Base-by-base conservation (phyloP, 495 filamentous ascomycete species). In the Penicillium fimorum region DNA sequence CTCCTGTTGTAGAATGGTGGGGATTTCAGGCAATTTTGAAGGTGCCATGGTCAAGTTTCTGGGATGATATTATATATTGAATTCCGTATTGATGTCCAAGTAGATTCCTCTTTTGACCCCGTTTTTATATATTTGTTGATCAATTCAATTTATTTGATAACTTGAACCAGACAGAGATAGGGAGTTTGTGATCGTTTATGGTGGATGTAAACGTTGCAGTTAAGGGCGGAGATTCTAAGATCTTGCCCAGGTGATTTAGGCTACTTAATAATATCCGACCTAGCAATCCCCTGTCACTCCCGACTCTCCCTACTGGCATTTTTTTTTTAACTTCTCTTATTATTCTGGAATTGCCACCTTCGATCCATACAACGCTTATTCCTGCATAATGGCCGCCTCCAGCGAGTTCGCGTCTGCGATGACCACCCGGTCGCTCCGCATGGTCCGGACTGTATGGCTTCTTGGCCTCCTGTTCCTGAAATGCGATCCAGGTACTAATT, bases 381-480 rank as follows among this genome's bases (percentile, higher is more conserved):
- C 33, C 17, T 38, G 9, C 35, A 17, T 4, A 38, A 79, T 77
- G 73, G 71, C 74, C 53, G 60, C 69, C 58, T 61, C 68, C 44
- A 68, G 63, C 64, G 69, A 70, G 35, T 74, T 76, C 68, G 55
- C 64, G 37, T 59, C 71, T 48, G 78, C 78, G 56, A 76, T 81
- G 80, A 84, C 85, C 74, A 91, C 91, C 74, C 82, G 91, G 76
- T 93, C 91, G 62, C 82, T 96, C 53, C 85, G 91, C 50, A 86
- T 80, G 46, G 90, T 96, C 78, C 91, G 90, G 72, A 88, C 87
- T 65, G 91, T 91, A 77, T 71, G 82, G 67, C 44, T 43, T 55
- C 43, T 54, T 46, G n/a, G 37, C 40, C 47, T 18, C 48, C 37
- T 18, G 57, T 50, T 33, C 41, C 29, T 43, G 54, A 38, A 50